Evolutionary conservation across 2,329 filamentous ascomycete species (phyloP).

Genomic region (Trichophyton rubrum): DNA sequence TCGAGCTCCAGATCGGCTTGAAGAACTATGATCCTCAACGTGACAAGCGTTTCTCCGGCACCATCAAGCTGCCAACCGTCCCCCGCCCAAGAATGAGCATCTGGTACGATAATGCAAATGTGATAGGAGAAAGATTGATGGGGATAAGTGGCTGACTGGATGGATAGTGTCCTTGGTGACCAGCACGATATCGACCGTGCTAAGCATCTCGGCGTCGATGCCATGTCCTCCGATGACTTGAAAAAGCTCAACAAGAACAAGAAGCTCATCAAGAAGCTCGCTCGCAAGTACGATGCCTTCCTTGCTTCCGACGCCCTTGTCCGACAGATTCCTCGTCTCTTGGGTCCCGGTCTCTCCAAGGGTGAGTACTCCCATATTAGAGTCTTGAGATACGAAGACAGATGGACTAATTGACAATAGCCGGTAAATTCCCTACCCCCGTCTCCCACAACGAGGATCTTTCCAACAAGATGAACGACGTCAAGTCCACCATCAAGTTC

Average conservation of each 20-base stretch:
- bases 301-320: constrained; percentile 92
- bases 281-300: constrained; percentile 99
- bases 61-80: constrained; percentile 84
- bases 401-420: constrained; percentile 37
- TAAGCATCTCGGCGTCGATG: constrained; percentile 96
- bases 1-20: constrained; percentile 72
- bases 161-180: constrained; percentile 63
- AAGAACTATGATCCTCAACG: constrained; percentile 99
- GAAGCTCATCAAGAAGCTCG: constrained; percentile 99
- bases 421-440: constrained; percentile 98
- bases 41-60: constrained; percentile 99
- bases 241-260: constrained; percentile 99
- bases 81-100: constrained; percentile 85
- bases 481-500: constrained; percentile 99
- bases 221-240: constrained; percentile 96
- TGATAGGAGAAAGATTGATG: background rate
- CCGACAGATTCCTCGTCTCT: constrained; percentile 99
- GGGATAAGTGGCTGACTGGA: background rate
- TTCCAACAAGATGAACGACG: constrained; percentile 88
- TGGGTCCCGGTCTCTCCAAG: constrained; percentile 97
- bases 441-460: constrained; percentile 96
- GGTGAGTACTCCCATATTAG: constrained; percentile 41
- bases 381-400: constrained; percentile 8
- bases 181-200: constrained; percentile 99
- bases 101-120: constrained; percentile 43